Conservation (phyloP, 139 green algal genomes). For the Haematococcus lacustris region DNA sequence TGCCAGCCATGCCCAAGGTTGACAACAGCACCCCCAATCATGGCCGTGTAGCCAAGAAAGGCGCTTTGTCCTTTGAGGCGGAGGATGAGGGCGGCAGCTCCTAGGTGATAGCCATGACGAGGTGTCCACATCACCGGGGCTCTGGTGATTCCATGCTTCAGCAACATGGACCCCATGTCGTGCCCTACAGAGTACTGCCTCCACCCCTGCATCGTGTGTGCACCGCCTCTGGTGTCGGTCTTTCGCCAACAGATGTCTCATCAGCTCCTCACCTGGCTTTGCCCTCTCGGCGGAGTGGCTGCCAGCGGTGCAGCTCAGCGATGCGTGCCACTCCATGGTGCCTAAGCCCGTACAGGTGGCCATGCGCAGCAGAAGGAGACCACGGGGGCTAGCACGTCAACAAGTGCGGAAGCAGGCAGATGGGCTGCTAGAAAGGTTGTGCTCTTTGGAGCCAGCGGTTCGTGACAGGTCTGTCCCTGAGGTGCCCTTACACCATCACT, state of each 20-base stretch:
- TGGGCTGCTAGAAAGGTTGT: no score
- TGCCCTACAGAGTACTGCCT: neutral
- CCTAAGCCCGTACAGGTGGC: neutral
- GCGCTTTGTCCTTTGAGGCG: neutral
- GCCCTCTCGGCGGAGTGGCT: no score
- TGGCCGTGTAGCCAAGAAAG: neutral
- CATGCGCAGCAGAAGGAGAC: neutral
- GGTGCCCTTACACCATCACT: no score
- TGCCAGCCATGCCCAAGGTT: neutral
- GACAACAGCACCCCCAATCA: neutral
- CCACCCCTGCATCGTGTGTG: neutral
- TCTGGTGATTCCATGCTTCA: neutral
- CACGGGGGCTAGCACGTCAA: neutral
- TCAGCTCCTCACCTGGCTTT: neutral
- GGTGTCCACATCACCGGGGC: neutral
- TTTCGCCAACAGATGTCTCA: neutral
- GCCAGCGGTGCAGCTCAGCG: neutral
- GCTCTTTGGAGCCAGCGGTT: no score
- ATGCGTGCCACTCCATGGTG: neutral
- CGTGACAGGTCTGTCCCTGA: no score
- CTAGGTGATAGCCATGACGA: no score
- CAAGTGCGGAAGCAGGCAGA: neutral
- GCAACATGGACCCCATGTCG: neutral
- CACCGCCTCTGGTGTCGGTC: neutral
- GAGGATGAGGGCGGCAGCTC: neutral